Conservation (phyloP, 2,329 filamentous ascomycete species). For the Mycosphaerella arachidis region DNA sequence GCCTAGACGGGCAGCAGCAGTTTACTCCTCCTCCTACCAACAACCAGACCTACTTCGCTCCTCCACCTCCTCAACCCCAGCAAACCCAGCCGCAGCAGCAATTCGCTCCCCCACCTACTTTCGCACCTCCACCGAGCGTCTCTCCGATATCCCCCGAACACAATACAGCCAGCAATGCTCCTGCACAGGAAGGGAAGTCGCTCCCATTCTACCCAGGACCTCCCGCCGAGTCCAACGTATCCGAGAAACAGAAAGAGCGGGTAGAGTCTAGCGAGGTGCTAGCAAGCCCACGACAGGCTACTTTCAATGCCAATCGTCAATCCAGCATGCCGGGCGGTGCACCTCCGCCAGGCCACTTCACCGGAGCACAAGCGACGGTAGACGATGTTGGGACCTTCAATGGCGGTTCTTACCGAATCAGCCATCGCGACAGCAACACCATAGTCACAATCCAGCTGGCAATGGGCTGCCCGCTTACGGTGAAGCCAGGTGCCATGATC, state of each 20-base stretch:
- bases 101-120: slow-evolving; percentile 28
- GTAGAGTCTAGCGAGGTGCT: slow-evolving; percentile 14
- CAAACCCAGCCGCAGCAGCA: slow-evolving; percentile 22
- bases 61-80: slow-evolving; percentile 25
- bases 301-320: slow-evolving; percentile 29
- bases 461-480: slow-evolving; percentile 76
- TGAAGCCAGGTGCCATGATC: slow-evolving; percentile 85
- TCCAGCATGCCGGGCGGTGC: slow-evolving; percentile 36
- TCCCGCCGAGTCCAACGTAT: slow-evolving; percentile 31
- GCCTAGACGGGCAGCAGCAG: slow-evolving; percentile 1
- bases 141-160: slow-evolving; percentile 30
- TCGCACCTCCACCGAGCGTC: slow-evolving; percentile 22
- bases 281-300: slow-evolving; percentile 21
- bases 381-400: slow-evolving; percentile 98
- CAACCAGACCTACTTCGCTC: slow-evolving; percentile 24
- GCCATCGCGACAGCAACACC: slow-evolving; percentile 85
- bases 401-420: slow-evolving; percentile 88
- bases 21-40: slow-evolving; percentile 8
- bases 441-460: slow-evolving; percentile 86
- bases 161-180: slow-evolving; percentile 16
- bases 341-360: slow-evolving; percentile 53
- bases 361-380: slow-evolving; percentile 54
- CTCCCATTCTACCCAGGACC: slow-evolving; percentile 36
- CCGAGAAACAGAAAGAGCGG: slow-evolving; percentile 30
- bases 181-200: slow-evolving; percentile 24